Conservation (phyloP, 2,329 filamentous ascomycete species). For the Xylariales sp. region DNA sequence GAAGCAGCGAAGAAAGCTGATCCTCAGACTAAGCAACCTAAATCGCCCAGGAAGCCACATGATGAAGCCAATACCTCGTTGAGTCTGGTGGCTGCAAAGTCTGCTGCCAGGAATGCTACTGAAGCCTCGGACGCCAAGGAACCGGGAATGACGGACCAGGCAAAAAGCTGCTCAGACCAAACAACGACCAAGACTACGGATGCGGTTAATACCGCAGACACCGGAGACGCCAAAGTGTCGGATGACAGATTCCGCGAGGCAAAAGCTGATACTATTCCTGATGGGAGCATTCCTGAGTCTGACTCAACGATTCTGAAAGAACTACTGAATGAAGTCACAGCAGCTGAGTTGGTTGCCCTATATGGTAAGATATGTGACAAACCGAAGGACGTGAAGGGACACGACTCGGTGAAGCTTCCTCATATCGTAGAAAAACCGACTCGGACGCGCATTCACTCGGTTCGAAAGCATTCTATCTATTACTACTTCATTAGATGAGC, state of each 20-base stretch:
- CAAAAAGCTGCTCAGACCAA: too few relatives aligned
- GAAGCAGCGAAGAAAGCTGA: neutral
- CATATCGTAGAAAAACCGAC: conserved; percentile 22
- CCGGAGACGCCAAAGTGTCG: too few relatives aligned
- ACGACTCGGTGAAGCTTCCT: conserved; percentile 20
- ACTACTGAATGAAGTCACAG: conserved; percentile 16
- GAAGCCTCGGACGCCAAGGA: neutral
- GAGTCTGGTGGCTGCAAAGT: neutral
- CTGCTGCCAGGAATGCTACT: neutral
- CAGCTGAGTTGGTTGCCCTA: conserved; percentile 20
- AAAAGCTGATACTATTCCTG: too few relatives aligned
- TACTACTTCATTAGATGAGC: neutral
- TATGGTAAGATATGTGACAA: conserved; percentile 18
- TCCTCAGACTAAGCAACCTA: too few relatives aligned
- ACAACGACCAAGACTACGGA: too few relatives aligned
- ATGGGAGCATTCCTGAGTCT: neutral
- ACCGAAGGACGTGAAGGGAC: conserved; percentile 15
- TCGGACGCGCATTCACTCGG: conserved; percentile 40
- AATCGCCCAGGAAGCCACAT: too few relatives aligned
- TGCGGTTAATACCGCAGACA: too few relatives aligned
- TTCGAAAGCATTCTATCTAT: conserved; percentile 16
- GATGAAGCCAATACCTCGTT: too few relatives aligned
- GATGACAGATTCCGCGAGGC: too few relatives aligned
- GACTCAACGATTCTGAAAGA: conserved; percentile 12
- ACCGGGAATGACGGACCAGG: too few relatives aligned